Evolutionary conservation across 768 basidiomycete species (phyloP).

Genomic region (Hygrophoropsis aurantiaca): DNA sequence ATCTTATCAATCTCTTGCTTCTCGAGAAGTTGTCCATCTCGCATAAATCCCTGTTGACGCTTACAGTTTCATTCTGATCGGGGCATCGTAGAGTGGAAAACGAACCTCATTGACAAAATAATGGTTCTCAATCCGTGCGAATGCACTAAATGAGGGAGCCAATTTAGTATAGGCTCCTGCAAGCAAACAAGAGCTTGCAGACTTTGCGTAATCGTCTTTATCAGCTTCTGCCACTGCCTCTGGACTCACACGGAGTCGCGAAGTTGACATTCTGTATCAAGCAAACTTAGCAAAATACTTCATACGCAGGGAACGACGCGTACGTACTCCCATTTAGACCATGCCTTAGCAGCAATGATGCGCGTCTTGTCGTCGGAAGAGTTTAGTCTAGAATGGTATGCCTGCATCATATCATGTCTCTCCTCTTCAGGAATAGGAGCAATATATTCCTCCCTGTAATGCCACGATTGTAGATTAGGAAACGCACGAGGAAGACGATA

Average conservation of each 20-base stretch:
- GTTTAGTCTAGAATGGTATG: constrained; percentile 81
- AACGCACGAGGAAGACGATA: neutral
- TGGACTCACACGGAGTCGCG: constrained; percentile 69
- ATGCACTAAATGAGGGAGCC: constrained; percentile 52
- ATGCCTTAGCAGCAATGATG: constrained; percentile 74
- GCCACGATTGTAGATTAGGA: neutral
- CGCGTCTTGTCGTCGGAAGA: constrained; percentile 67
- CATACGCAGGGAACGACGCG: neutral
- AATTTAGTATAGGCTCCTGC: constrained; percentile 3
- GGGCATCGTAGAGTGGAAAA: constrained; percentile 1
- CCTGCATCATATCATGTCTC: constrained; percentile 75
- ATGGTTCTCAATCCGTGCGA: constrained; percentile 88
- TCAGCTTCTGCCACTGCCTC: constrained; percentile 67
- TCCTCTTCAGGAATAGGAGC: constrained; percentile 79
- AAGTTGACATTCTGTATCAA: constrained; percentile 72
- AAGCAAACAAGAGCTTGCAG: constrained; percentile 22
- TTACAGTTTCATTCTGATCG: neutral
- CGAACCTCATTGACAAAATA: constrained; percentile 81
- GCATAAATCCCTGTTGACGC: constrained; percentile 39
- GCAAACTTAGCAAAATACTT: neutral
- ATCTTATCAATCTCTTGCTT: constrained; percentile 86
- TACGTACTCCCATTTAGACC: constrained; percentile 89
- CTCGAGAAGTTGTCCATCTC: constrained; percentile 85
- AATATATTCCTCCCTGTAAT: constrained; percentile 76
- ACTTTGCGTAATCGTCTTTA: constrained; percentile 77